These are phyloP conservation scores for Mortierella sp. DNA, from an alignment of 371 early-diverging fungal species.

Conservation along the genomic window DNA sequence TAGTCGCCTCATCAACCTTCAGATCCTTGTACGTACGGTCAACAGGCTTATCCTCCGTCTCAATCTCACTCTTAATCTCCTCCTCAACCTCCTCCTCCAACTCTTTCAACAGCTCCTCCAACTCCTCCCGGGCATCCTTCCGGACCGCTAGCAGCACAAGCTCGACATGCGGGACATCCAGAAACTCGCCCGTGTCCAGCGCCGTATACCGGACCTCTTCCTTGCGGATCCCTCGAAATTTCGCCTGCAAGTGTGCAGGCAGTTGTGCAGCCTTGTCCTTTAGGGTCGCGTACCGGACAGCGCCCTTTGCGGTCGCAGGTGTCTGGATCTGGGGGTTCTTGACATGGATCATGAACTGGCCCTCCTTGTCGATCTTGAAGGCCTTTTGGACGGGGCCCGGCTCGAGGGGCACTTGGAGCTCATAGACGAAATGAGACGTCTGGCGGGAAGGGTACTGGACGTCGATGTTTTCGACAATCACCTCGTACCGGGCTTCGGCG, in stretches of 20 bases:
- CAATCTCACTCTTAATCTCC: slow-evolving; percentile 1
- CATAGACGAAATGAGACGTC: slow-evolving; percentile 58
- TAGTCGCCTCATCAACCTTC: slow-evolving; percentile 12
- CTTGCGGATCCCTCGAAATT: slow-evolving; percentile 29
- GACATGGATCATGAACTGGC: slow-evolving; percentile 62
- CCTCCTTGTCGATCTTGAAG: slow-evolving; percentile 62
- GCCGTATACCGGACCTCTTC: slow-evolving; percentile 26
- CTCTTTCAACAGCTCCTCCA: slow-evolving; percentile 11
- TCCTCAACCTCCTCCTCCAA: slow-evolving; percentile 23
- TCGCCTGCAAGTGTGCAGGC: slow-evolving; percentile 31
- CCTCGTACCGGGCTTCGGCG: slow-evolving; percentile 37
- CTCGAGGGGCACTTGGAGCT: slow-evolving; percentile 56
- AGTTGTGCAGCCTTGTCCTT: slow-evolving; percentile 21
- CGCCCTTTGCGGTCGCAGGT: slow-evolving; percentile 20
- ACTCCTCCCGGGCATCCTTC: slow-evolving; percentile 23
- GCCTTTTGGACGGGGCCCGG: slow-evolving; percentile 61
- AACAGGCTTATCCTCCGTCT: neutral
- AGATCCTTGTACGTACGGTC: slow-evolving; percentile 26
- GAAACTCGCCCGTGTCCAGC: slow-evolving; percentile 25
- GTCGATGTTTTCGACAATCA: slow-evolving; percentile 30
- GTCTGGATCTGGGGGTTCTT: slow-evolving; percentile 57
- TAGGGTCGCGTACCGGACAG: slow-evolving; percentile 22
- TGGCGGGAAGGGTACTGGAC: slow-evolving; percentile 22
- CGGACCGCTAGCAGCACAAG: slow-evolving; percentile 21
- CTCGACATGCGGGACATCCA: slow-evolving; percentile 24